A percentile compares a stretch with the other conserved stretches of the same genome.
These are phyloP conservation scores for Gymnopilus junonius DNA, from an alignment of 768 basidiomycete genomes.

Conservation along the genomic window DNA sequence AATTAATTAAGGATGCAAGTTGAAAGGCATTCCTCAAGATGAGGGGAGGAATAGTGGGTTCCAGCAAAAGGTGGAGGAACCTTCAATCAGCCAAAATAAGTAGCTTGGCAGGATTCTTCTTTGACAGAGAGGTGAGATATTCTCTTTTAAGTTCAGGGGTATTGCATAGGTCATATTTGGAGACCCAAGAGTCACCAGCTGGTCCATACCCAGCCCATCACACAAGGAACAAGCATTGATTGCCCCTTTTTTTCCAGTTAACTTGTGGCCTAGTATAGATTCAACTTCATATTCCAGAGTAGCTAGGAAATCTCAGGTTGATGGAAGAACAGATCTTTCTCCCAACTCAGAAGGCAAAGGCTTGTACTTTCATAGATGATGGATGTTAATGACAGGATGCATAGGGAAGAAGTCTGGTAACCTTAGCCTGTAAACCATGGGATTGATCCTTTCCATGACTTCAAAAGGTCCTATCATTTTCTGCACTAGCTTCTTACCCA, in stretches of 20 bases:
- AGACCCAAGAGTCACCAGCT: background rate
- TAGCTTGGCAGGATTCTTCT: background rate
- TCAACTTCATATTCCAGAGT: conserved; percentile 27
- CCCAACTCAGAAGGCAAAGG: conserved; percentile 18
- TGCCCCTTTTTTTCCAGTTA: background rate
- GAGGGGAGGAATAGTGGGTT: background rate
- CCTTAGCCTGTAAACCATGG: conserved; percentile 21
- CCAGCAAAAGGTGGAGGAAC: no score
- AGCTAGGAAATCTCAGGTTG: background rate
- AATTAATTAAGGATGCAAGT: no score
- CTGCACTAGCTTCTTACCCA: conserved; percentile 26
- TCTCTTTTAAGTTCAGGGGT: conserved; percentile 8
- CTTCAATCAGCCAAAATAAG: no score
- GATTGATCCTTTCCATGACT: conserved; percentile 24
- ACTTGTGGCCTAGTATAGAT: conserved; percentile 22
- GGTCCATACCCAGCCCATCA: background rate
- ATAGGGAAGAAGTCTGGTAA: conserved; percentile 22
- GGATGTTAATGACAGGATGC: conserved; percentile 26
- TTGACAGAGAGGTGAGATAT: background rate
- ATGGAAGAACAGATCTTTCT: conserved; percentile 1
- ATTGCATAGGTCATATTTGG: background rate
- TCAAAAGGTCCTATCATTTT: conserved; percentile 24
- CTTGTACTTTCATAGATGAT: conserved; percentile 24
- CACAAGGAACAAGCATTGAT: background rate
- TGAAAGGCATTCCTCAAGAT: no score